These are phyloP conservation scores for Poteriospumella lacustris DNA, from an alignment of 108 stramenopile species.

Conservation along the genomic window DNA sequence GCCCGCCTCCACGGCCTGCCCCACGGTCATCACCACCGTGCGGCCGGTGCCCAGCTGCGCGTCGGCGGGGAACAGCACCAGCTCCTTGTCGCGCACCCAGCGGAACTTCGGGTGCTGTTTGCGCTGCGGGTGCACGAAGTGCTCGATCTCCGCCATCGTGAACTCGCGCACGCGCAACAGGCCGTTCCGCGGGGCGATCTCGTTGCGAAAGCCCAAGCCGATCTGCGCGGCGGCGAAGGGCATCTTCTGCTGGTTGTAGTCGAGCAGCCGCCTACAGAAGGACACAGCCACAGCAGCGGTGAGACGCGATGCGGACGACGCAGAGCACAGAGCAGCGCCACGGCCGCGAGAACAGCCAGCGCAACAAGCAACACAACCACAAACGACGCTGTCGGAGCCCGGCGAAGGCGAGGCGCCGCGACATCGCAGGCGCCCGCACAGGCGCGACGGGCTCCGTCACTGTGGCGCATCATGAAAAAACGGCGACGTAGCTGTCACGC, in stretches of 20 bases:
- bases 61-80: constrained; percentile 81
- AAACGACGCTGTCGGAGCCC: background rate
- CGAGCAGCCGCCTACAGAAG: constrained; percentile 67
- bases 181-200: constrained; percentile 95
- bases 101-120: constrained; percentile 90
- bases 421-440: no score
- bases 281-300: no score
- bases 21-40: constrained; percentile 64
- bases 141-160: constrained; percentile 98
- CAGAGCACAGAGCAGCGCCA: no score
- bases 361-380: background rate
- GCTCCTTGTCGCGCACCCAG: constrained; percentile 68
- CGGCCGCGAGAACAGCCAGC: background rate
- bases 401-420: background rate
- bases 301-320: no score
- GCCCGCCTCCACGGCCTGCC: constrained; percentile 85
- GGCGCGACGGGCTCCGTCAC: no score
- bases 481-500: no score
- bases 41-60: constrained; percentile 95
- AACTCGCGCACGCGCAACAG: constrained; percentile 98
- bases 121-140: constrained; percentile 95
- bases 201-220: constrained; percentile 97
- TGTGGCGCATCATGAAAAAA: no score
- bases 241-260: constrained; percentile 81
- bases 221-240: constrained; percentile 99